A percentile compares a stretch with the other conserved stretches of the same genome.
phyloP scores from a whole-genome alignment of 805 yeast species.

The Candida dendrica region DNA sequence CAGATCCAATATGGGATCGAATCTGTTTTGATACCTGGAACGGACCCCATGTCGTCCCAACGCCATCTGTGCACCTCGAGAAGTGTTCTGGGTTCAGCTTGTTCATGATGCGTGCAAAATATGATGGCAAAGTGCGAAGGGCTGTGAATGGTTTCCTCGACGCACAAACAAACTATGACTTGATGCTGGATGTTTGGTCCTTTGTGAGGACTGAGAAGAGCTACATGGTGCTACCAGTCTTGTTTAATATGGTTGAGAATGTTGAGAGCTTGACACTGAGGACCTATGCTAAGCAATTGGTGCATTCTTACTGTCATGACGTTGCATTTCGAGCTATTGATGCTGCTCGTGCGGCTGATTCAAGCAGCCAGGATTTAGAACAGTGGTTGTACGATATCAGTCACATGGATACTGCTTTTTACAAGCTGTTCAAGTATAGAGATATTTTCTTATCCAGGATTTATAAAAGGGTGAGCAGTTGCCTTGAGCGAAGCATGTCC shows the following conservation, averaged over 20 bases:
- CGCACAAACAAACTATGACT: too few relatives aligned
- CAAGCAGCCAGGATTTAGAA: conserved; percentile 4
- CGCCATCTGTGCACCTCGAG: too few relatives aligned
- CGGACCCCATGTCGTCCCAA: not conserved
- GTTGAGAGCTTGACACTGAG: not conserved
- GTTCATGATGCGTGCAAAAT: too few relatives aligned
- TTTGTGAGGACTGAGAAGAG: too few relatives aligned
- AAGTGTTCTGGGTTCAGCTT: too few relatives aligned
- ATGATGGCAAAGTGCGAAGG: too few relatives aligned
- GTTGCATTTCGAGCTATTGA: not conserved
- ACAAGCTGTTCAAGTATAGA: conserved; percentile 11
- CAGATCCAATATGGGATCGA: not conserved
- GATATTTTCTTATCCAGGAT: conserved; percentile 1
- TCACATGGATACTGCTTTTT: conserved; percentile 15
- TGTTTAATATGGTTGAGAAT: not conserved
- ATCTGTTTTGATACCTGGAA: not conserved
- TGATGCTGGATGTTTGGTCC: too few relatives aligned
- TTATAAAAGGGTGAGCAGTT: not conserved
- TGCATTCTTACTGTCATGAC: not conserved
- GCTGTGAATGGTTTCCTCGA: too few relatives aligned
- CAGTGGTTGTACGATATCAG: conserved; percentile 5
- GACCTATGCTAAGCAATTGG: not conserved
- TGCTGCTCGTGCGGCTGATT: not conserved
- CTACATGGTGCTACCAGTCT: not conserved
- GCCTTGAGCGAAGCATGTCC: not conserved